Percentiles rank a stretch among this genome's conserved stretches.
phyloP scores from a whole-genome alignment of 805 yeast genomes.

The Metschnikowia cerradonensis region DNA sequence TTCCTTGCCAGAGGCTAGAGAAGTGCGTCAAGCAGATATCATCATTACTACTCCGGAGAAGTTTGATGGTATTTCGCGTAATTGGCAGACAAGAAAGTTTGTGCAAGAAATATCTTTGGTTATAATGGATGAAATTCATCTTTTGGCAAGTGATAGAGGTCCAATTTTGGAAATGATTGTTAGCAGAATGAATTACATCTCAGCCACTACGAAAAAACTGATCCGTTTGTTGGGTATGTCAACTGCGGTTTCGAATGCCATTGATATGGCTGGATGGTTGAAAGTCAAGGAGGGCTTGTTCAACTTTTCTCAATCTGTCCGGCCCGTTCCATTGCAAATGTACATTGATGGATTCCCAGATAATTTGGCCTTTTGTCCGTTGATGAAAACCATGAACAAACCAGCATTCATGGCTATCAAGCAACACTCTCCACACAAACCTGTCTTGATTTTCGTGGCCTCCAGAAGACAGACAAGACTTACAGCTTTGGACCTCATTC shows the following conservation, averaged over 20 bases:
- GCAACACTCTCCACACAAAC: conserved; percentile 82
- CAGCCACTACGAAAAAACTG: conserved; percentile 55
- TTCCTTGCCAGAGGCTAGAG: conserved; percentile 66
- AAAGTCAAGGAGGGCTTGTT: conserved; percentile 71
- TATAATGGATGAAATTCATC: conserved; percentile 82
- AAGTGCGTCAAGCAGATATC: conserved; percentile 65
- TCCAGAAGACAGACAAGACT: conserved; percentile 79
- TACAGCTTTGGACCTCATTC: conserved; percentile 74
- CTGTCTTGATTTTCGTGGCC: conserved; percentile 81
- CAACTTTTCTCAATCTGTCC: conserved; percentile 75
- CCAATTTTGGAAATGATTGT: conserved; percentile 86
- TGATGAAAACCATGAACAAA: conserved; percentile 84
- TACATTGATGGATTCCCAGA: conserved; percentile 85
- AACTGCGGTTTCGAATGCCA: conserved; percentile 82
- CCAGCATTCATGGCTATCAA: conserved; percentile 92
- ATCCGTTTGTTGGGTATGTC: conserved; percentile 73
- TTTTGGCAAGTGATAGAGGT: conserved; percentile 81
- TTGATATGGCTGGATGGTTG: conserved; percentile 83
- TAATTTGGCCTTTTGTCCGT: conserved; percentile 72
- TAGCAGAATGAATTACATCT: conserved; percentile 75
- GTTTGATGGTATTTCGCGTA: conserved; percentile 83
- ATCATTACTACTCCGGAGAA: conserved; percentile 83
- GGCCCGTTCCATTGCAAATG: conserved; percentile 85
- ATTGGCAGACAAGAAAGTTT: conserved; percentile 75
- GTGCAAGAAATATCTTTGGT: conserved; percentile 72